A percentile compares a stretch with the other conserved stretches of the same genome.
Conservation (phyloP, 768 basidiomycete genomes). For the Mycena olivaceomarginata region DNA sequence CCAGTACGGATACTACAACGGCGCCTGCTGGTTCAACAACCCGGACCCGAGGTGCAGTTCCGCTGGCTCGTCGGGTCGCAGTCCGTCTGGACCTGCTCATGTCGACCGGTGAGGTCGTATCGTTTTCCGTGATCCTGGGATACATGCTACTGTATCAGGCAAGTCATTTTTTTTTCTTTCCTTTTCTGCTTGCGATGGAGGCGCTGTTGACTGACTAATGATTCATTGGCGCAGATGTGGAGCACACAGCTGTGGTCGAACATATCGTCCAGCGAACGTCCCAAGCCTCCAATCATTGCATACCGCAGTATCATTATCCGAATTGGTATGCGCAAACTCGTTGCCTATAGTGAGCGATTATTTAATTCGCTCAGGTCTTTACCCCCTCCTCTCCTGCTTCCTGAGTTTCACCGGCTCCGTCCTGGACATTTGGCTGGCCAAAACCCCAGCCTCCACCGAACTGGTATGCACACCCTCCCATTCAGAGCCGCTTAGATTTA, state of each 20-base stretch:
- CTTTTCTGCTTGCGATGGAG: neutral
- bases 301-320: neutral
- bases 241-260: neutral
- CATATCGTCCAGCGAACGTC: neutral
- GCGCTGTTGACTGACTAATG: neutral
- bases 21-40: neutral
- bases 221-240: neutral
- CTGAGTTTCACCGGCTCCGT: slow-evolving; percentile 1
- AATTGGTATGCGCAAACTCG: no score
- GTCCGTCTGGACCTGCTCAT: neutral
- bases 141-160: neutral
- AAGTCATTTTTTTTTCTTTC: neutral
- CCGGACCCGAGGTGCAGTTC: no score
- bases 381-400: slow-evolving; percentile 14
- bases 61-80: neutral
- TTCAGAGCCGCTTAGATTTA: no score
- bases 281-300: slow-evolving; percentile 1
- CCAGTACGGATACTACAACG: neutral
- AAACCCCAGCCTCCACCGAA: no score
- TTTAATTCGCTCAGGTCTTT: neutral
- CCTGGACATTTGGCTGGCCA: neutral
- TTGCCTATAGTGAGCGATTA: no score
- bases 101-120: neutral
- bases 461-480: no score
- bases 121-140: neutral